Evolutionary conservation across 441 rosid genomes (phyloP), one percentile per base, ranked within the genome.

Genomic region (Rhodomyrtus psidioides): DNA sequence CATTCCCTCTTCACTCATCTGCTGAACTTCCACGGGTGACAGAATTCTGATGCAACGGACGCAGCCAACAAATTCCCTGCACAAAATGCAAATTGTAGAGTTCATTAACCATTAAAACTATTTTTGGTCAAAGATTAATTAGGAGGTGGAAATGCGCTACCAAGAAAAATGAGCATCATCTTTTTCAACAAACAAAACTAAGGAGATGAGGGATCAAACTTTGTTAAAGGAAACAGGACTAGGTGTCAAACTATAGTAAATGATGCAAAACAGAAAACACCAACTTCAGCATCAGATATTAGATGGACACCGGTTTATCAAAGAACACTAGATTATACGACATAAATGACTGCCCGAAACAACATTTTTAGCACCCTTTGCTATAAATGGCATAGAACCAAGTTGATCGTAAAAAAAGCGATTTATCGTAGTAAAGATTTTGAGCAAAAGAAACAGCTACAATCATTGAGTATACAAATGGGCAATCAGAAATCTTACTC

Each of bases 1-100:
- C 98, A 95, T 95, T 74, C 99, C 98, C 86, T 96, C 99, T 90
- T 98, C 99, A 51, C 99, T 98, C 99, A 96, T 95, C 91, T 98
- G 97, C 93, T 95, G 92, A 83, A 98, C 99, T 89, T 96, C 99
- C 28, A 95, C 89, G 55, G 99, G 99, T 3, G 99, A 98, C 82
- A 98, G 90, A 83, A 98, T 98, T 91, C 99, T 94, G 90, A 96
- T 96, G 93, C 99, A 96, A 46, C 96, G 96, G 46, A 98, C 99
- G 49, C 99, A 98, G 51, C 99, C 96, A 79, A 96, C 98, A 75
- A 98, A 98, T 86, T 95, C 99, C 88, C 99, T 98, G 91, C 84
- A 87, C 7, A 84, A 49, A 55, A 82, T 28, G 83, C 13, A 82
- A 27, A 34, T 65, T 19, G 26, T 34, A 13, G 19, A 65, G 26